A percentile compares a stretch with the other conserved stretches of the same genome.
Evolutionary conservation across 306 rosid species (phyloP).

Genomic region (Sindora glabra): DNA sequence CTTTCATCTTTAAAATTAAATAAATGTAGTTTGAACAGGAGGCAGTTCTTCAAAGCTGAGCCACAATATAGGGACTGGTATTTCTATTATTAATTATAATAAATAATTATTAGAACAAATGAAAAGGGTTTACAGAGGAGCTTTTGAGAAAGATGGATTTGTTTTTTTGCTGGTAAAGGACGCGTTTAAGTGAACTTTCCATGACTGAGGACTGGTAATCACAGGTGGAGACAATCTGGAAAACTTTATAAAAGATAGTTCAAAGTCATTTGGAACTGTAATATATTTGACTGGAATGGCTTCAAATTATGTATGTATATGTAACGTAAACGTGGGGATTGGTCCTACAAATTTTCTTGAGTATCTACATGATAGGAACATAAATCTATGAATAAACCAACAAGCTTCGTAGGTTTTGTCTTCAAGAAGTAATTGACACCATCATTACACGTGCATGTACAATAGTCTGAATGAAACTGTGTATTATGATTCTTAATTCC

Average conservation of each 20-base stretch:
- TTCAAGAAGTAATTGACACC: too few species aligned
- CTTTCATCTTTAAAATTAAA: constrained; percentile 23
- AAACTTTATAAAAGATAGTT: constrained; percentile 17
- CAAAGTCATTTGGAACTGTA: constrained; percentile 14
- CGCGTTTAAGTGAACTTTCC: constrained; percentile 19
- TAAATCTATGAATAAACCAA: too few species aligned
- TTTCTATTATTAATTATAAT: constrained; percentile 16
- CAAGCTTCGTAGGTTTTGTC: too few species aligned
- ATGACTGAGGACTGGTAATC: constrained; percentile 22
- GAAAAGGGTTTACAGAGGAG: constrained; percentile 10
- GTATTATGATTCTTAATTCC: too few species aligned
- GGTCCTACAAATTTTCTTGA: constrained; percentile 25
- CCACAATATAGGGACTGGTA: constrained; percentile 54
- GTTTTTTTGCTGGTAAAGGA: constrained; percentile 15
- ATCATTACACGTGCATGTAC: too few species aligned
- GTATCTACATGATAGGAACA: not conserved
- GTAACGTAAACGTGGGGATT: not conserved
- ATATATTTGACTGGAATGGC: constrained; percentile 16
- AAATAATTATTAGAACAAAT: constrained; percentile 1
- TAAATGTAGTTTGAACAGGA: constrained; percentile 76
- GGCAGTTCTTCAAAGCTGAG: constrained; percentile 79
- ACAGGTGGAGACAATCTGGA: constrained; percentile 60
- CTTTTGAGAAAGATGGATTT: constrained; percentile 34
- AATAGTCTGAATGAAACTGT: too few species aligned
- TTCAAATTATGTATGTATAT: not conserved